phyloP scores from a whole-genome alignment of 306 rosid genomes.

The Quercus aquifolioides region DNA sequence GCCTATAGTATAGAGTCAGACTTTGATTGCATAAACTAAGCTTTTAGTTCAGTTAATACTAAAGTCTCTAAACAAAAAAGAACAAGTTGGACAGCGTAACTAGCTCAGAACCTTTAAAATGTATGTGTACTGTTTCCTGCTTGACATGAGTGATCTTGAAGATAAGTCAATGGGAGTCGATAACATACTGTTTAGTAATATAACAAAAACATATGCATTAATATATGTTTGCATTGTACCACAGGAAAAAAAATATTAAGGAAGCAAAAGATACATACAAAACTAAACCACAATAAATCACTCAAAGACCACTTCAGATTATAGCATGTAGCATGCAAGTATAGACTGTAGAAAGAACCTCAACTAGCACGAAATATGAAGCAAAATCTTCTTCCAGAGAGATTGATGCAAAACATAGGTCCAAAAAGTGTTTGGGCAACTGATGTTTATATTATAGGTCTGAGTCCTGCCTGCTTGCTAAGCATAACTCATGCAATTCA shows the following conservation, averaged over 20 bases:
- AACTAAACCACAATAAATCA: not conserved
- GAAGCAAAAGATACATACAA: not conserved
- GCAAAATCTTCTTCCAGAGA: slow-evolving; percentile 24
- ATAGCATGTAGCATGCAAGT: not conserved
- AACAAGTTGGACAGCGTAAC: not conserved
- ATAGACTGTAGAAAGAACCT: not conserved
- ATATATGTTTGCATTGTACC: slow-evolving; percentile 3
- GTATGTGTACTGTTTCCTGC: not conserved
- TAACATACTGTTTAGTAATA: not conserved
- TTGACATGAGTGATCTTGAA: not conserved
- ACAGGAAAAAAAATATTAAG: not conserved
- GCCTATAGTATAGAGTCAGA: too few species aligned
- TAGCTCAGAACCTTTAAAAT: not conserved
- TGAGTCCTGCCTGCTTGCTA: slow-evolving; percentile 79
- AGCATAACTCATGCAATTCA: slow-evolving; percentile 90
- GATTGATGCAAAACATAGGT: not conserved
- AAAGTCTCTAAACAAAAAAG: too few species aligned
- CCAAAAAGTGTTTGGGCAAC: not conserved
- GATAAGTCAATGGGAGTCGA: not conserved
- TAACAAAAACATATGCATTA: not conserved
- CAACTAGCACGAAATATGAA: not conserved
- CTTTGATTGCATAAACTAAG: too few species aligned
- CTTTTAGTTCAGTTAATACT: too few species aligned
- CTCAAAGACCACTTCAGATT: not conserved
- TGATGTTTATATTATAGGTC: slow-evolving; percentile 36